Evolutionary conservation across 441 rosid genomes (phyloP), one percentile per base, ranked within the genome.

Genomic region (Viola pubescens): DNA sequence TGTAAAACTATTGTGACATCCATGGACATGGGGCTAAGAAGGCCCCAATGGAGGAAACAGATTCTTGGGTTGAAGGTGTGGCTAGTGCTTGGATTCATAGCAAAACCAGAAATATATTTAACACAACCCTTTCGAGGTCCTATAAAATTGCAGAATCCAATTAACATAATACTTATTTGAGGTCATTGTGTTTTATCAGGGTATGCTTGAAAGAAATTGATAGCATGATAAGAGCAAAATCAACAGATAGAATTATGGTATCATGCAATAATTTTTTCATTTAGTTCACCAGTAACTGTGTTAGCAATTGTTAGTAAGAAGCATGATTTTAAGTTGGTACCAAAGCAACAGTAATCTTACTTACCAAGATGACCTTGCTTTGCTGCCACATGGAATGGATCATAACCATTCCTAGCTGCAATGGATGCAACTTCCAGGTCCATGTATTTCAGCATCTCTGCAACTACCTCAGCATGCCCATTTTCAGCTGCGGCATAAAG

Each of bases 321-420:
- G 56, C 52, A 48, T 34, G 58, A 48, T 39, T 50, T 39, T 38
- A 46, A 8, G 1, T 13, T 7, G 40, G 38, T 48, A 7, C 55
- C 34, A 1, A 11, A 14, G 48, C 4, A 7, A n/a, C 34, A 42
- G 53, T 43, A 34, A 58, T 58, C 58, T 54, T 48, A 49, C 74
- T 74, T 78, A 91, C 98, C 97, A 38, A 89, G 79, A 74, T 92
- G 88, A 68, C 97, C 98, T 63, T 92, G 97, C 78, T 81, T 92
- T 9, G 97, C 88, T 2, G 98, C 94, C 48, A 92, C 78, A 76
- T 92, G 98, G 73, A 92, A 84, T 16, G 98, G 83, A 62, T 89
- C 98, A 65, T 72, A 89, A 1, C 98, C 98, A 51, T 92, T 89
- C 69, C 85, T 74, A 4, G 98, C 94, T 40, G 80, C 59, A 42